Percentiles rank a stretch among this genome's conserved stretches.
Conservation (phyloP, 106 monocot genomes). For the Alisma plantagoaquatica region DNA sequence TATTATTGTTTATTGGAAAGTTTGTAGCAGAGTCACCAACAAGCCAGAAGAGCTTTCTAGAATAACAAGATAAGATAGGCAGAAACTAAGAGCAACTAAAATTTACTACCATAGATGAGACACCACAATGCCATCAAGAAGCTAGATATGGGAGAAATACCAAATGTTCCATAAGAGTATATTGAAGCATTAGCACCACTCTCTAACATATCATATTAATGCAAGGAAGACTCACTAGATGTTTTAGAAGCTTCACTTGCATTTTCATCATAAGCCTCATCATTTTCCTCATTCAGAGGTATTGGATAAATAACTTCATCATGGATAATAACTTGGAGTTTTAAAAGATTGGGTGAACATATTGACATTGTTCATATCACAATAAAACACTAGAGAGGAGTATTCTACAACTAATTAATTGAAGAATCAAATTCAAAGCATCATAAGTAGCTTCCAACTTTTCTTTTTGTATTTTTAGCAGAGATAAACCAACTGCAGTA, state of each 20-base stretch:
- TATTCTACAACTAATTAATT: conserved; percentile 89
- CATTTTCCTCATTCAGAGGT: conserved; percentile 2
- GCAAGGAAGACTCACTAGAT: conserved; percentile 77
- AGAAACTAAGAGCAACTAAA: too few species aligned
- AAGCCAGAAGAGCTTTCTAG: too few species aligned
- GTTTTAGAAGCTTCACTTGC: conserved; percentile 42
- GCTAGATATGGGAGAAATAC: too few species aligned
- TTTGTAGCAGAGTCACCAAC: too few species aligned
- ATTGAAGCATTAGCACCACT: conserved; percentile 77
- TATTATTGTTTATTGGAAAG: too few species aligned
- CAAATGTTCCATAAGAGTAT: too few species aligned
- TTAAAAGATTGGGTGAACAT: conserved; percentile 18
- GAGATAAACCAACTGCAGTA: conserved; percentile 74
- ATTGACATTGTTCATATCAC: too few species aligned
- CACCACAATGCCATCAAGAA: too few species aligned
- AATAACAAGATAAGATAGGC: too few species aligned
- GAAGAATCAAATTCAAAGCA: conserved; percentile 70
- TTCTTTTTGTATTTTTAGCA: conserved; percentile 72
- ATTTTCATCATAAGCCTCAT: conserved; percentile 17
- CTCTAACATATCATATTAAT: conserved; percentile 90
- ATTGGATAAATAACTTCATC: conserved; percentile 25
- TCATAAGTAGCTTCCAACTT: conserved; percentile 75
- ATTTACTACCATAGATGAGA: too few species aligned
- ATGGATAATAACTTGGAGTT: conserved; percentile 16
- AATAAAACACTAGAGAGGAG: too few species aligned